A percentile compares a stretch with the other conserved stretches of the same genome.
Evolutionary conservation across 805 yeast species (phyloP).

Genomic region (Barnettozyma populi): DNA sequence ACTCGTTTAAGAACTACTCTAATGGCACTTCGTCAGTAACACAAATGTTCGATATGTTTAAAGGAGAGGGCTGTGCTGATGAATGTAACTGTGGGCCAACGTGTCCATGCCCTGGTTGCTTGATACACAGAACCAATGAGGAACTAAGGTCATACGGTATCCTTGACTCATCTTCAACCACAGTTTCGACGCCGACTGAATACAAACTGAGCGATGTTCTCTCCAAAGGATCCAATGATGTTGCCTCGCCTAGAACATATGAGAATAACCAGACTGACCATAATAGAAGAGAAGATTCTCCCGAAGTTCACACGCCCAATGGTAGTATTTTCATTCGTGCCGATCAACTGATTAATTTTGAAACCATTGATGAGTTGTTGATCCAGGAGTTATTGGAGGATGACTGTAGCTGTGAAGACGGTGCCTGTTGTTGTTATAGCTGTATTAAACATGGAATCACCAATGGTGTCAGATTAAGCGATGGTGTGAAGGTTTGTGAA

Average conservation of each 20-base stretch:
- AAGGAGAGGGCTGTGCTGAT: constrained; percentile 20
- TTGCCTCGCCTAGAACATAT: background rate
- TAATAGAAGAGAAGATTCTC: background rate
- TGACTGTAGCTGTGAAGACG: constrained; percentile 16
- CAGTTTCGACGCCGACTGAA: constrained; percentile 15
- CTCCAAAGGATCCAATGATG: background rate
- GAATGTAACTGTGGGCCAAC: constrained; percentile 25
- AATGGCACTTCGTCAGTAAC: background rate
- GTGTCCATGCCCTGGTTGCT: constrained; percentile 24
- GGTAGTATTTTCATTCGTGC: constrained; percentile 1
- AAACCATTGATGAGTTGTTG: constrained; percentile 19
- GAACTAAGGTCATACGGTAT: constrained; percentile 22
- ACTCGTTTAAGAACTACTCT: background rate
- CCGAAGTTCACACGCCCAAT: background rate
- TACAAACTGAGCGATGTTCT: background rate
- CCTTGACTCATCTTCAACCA: constrained; percentile 14
- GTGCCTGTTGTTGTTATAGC: constrained; percentile 16
- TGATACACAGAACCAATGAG: constrained; percentile 24
- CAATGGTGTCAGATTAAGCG: constrained; percentile 19
- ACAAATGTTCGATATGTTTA: constrained; percentile 17
- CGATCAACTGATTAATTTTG: constrained; percentile 10
- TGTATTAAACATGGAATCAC: constrained; percentile 22
- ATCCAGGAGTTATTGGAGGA: constrained; percentile 14
- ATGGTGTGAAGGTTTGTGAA: constrained; percentile 12
- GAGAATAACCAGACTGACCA: background rate